Percentiles rank a stretch among this genome's conserved stretches.
Evolutionary conservation across 1,139 yeast genomes (phyloP).

Genomic region (Pneumocystis jirovecii): DNA sequence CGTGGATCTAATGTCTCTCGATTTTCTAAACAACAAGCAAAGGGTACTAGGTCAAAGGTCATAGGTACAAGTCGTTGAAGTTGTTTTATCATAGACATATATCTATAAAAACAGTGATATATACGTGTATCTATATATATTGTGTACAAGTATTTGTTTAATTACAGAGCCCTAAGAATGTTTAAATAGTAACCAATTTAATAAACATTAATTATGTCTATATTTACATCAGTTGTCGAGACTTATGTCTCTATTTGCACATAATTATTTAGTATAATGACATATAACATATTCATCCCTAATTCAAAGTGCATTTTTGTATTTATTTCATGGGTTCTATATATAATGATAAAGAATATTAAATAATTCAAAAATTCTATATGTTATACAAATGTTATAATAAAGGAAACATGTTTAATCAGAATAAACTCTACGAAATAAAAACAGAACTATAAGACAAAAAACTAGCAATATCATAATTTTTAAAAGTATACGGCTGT

Average conservation of each 20-base stretch:
- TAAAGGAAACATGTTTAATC: not conserved
- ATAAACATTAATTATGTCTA: too few species aligned
- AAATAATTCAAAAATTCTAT: not conserved
- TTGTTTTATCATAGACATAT: not conserved
- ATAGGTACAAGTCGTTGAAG: not conserved
- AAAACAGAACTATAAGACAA: not conserved
- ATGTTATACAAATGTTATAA: not conserved
- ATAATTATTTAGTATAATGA: too few species aligned
- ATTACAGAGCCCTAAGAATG: not conserved
- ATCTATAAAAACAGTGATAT: not conserved
- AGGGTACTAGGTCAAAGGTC: constrained; percentile 20
- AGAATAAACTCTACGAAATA: not conserved
- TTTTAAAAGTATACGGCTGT: not conserved
- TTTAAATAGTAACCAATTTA: too few species aligned
- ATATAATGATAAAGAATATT: not conserved
- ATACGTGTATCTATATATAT: not conserved
- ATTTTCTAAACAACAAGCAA: constrained; percentile 28
- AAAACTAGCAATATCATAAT: not conserved
- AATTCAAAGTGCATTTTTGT: too few species aligned
- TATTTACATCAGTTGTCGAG: too few species aligned
- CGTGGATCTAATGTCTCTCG: constrained; percentile 38
- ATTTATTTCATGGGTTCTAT: too few species aligned
- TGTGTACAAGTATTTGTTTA: not conserved
- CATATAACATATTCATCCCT: too few species aligned
- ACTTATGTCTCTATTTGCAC: too few species aligned